Percentiles rank a stretch among this genome's conserved stretches.
phyloP scores from a whole-genome alignment of 257 asterid species.

The Solanum megistacrolobum region DNA sequence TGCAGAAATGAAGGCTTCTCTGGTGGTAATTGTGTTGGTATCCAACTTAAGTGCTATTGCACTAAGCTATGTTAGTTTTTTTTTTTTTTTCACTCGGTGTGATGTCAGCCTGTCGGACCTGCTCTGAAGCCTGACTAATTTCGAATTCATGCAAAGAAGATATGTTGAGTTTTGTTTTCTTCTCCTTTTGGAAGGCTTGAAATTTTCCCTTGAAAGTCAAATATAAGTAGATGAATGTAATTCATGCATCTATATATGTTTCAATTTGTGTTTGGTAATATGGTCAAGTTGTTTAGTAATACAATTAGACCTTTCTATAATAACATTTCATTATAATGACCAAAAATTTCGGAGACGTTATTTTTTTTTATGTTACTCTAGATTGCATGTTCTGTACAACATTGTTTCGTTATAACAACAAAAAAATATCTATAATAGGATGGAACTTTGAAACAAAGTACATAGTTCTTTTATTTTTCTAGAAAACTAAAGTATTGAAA shows the following conservation, averaged over 20 bases:
- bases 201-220: too few relatives aligned
- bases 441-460: too few relatives aligned
- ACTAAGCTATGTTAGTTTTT: constrained; percentile 24
- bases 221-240: not conserved
- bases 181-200: not conserved
- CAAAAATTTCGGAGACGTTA: too few relatives aligned
- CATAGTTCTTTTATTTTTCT: too few relatives aligned
- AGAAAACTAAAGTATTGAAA: too few relatives aligned
- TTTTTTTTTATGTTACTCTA: too few relatives aligned
- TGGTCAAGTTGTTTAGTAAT: not conserved
- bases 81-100: not conserved
- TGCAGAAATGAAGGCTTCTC: constrained; percentile 43
- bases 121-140: not conserved
- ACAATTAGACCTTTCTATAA: too few relatives aligned
- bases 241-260: not conserved
- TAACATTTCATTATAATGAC: not conserved
- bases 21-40: constrained; percentile 32
- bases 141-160: not conserved
- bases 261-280: not conserved
- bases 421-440: too few relatives aligned
- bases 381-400: too few relatives aligned
- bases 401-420: too few relatives aligned
- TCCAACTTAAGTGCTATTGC: constrained; percentile 41
- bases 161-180: not conserved
- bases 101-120: not conserved